Evolutionary conservation across 2,329 filamentous ascomycete species (phyloP), one percentile per base, ranked within the genome.

Genomic region (Drechslera avenae): DNA sequence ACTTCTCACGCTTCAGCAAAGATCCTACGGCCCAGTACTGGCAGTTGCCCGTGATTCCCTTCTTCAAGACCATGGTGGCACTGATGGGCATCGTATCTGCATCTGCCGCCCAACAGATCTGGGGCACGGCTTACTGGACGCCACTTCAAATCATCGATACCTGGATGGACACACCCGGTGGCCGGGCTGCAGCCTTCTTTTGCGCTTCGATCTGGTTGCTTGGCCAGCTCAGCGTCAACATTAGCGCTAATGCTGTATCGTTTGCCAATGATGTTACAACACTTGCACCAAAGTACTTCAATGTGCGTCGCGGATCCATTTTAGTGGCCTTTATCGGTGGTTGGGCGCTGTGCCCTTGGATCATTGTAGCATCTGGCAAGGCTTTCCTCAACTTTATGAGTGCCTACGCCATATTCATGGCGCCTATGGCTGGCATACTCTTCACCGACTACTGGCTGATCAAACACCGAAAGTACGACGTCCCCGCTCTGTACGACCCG

Each of bases 371-470:
- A 5, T 59, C 55, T 1, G 63, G 49, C n/a, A 41, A 50, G 14
- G 44, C 49, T 4, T 54, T 67, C 16, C 53, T 67, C 19, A 63
- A 54, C 40, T 69, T 69, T 50, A 66, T 68, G 60, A 51, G 46
- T 32, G 54, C 42, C 5, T 56, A 57, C 18, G 58, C 47, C 33
- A 59, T 67, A 19, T 69, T 67, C 53, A 44, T 69, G 37, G 62
- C 57, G 2, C 63, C 66, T 1, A 63, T 63, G 17, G 46, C 50
- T 2, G 59, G 46, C 14, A 57, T 64, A 6, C 18, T 58, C 2
- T 48, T 59, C n/a, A 31, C 50, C 0, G 63, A 66, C 40, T 66
- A 55, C 46, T 68, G 59, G 57, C 26, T 68, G 8, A 52, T 67
- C 10, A 62, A 62, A 21, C 43, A 45, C 5, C 37, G 57, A 13